Base-by-base conservation (phyloP, 345 rosid genomes). In the Triadica sebifera region DNA sequence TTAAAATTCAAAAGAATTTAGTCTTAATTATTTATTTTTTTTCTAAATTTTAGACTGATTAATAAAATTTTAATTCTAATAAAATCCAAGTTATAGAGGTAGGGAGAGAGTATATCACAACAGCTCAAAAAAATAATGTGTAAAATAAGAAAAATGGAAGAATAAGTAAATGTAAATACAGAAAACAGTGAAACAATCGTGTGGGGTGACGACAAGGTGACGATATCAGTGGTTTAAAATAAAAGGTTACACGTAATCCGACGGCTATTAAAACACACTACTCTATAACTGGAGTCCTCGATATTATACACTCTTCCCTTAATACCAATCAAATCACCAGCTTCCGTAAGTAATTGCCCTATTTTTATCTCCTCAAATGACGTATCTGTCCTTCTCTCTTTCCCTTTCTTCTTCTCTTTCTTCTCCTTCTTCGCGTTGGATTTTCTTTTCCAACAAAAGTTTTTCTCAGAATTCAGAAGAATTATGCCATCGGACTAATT, bases 121-220 rank as follows among this genome's bases (percentile, higher is more conserved):
- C n/a, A n/a, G n/a, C n/a, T n/a, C n/a, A n/a, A n/a, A 43, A 43
- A 43, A 6, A 4, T 6, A 43, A 43, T 10, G 9, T 4, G 15
- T 15, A 5, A 60, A 60, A 22, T 12, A 64, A 4, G 24, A 11
- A 37, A 37, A 53, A n/a, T 25, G 34, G 34, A 29, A 29, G 34
- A 29, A 29, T 29, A 29, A 29, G 37, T 16, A 57, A 66, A 55
- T 25, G 12, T 2, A 49, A 52, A 49, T n/a, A n/a, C 72, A 65
- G 66, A n/a, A 77, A 65, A 37, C 29, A 62, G 85, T 81, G 85
- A 85, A 82, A 80, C 86, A 78, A 74, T 78, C 86, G 78, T 76
- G 71, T 80, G 82, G 68, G 8, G 76, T 50, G 82, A 85, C 83
- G 79, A 75, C 45, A 75, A 37, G 70, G 45, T 84, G 85, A 75